A percentile compares a stretch with the other conserved stretches of the same genome.
Evolutionary conservation across 345 rosid species (phyloP).

Genomic region (Gossypium sturtianum): DNA sequence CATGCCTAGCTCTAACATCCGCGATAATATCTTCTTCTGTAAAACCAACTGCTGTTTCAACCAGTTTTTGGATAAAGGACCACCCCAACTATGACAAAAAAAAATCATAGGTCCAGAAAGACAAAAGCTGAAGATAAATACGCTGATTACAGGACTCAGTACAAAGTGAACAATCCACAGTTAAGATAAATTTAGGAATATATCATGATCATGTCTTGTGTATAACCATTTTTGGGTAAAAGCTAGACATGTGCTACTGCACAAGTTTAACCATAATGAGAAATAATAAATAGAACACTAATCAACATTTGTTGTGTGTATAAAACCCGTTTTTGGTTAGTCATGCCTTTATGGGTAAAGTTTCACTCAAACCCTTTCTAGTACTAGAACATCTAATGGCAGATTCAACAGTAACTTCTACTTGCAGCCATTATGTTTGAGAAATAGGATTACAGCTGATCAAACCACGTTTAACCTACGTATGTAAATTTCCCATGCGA

Average conservation of each 20-base stretch:
- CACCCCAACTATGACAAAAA: conserved; percentile 77
- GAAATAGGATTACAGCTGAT: background rate
- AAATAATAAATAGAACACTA: background rate
- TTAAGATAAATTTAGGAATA: background rate
- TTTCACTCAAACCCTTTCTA: background rate
- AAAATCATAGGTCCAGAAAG: background rate
- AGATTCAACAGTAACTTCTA: background rate
- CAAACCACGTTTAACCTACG: conserved; percentile 35
- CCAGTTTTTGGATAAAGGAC: conserved; percentile 83
- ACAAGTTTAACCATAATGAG: background rate
- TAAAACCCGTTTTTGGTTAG: background rate
- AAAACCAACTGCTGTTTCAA: conserved; percentile 63
- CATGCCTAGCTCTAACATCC: conserved; percentile 92
- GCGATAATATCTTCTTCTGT: conserved; percentile 76
- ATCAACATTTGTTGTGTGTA: background rate
- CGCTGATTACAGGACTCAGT: background rate
- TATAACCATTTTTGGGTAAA: no score
- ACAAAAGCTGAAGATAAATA: background rate
- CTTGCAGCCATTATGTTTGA: background rate
- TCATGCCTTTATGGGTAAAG: background rate
- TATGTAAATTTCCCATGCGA: conserved; percentile 97
- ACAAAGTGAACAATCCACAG: background rate
- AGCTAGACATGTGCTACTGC: background rate
- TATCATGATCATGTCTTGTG: background rate
- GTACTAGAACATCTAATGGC: background rate